Percentiles rank a stretch among this genome's conserved stretches.
Evolutionary conservation across 257 asterid genomes (phyloP).

Genomic region (Coffea canephora): DNA sequence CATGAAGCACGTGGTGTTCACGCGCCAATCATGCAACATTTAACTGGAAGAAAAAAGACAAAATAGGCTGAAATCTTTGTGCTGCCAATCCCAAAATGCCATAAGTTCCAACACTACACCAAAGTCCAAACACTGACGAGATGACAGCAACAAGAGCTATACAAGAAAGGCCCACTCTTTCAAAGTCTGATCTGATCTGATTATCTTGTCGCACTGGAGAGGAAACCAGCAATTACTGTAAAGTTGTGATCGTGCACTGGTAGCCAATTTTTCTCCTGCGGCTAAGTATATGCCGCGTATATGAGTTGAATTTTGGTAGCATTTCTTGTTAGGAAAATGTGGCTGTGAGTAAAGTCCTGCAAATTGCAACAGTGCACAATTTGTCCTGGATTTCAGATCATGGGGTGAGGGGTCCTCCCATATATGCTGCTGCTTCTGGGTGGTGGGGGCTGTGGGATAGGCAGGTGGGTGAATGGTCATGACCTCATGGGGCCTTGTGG

Average conservation of each 20-base stretch:
- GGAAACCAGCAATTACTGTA: not conserved
- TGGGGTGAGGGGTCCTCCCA: conserved; percentile 7
- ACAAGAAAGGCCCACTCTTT: not conserved
- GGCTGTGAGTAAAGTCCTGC: conserved; percentile 20
- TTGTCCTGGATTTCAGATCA: conserved; percentile 10
- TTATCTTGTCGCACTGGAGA: not conserved
- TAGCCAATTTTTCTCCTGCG: conserved; percentile 19
- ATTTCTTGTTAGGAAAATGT: not conserved
- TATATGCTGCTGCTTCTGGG: not conserved
- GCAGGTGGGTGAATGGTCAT: not conserved
- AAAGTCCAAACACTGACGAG: not conserved
- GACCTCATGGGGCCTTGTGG: not conserved
- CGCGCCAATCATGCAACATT: conserved; percentile 1
- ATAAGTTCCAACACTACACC: not conserved
- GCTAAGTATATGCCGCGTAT: conserved; percentile 22
- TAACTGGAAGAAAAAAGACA: not conserved
- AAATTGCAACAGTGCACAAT: not conserved
- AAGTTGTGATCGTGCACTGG: not conserved
- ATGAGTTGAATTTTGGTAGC: not conserved
- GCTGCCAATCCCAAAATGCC: not conserved
- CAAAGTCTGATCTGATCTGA: conserved; percentile 2
- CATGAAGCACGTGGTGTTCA: not conserved
- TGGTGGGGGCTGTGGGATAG: not conserved
- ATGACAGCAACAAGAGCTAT: not conserved
- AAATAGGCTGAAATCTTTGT: not conserved